Evolutionary conservation across 2,329 filamentous ascomycete genomes (phyloP).

Genomic region (Tolypocladium paradoxum): DNA sequence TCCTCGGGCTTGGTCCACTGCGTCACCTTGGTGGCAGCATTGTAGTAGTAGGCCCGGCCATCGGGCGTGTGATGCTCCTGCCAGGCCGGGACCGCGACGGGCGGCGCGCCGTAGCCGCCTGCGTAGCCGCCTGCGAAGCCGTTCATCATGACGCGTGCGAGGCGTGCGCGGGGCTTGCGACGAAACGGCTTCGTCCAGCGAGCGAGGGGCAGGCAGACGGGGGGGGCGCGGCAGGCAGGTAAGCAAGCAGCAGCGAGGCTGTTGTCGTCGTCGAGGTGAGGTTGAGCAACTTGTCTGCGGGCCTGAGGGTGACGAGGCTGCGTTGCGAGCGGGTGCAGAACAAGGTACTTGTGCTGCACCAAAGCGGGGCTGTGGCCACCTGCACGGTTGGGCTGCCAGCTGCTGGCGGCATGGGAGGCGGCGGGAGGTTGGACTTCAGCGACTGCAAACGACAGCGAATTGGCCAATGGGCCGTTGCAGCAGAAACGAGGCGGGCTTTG

Average conservation of each 20-base stretch:
- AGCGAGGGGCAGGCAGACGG: not conserved
- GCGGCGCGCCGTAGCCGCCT: conserved; percentile 35
- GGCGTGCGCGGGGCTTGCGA: not conserved
- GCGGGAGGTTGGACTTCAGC: not conserved
- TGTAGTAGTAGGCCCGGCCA: conserved; percentile 86
- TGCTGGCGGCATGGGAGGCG: not conserved
- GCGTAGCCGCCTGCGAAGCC: conserved; percentile 37
- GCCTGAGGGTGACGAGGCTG: not conserved
- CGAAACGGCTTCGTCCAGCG: not conserved
- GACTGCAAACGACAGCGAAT: not conserved
- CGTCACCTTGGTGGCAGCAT: conserved; percentile 72
- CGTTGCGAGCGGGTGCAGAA: not conserved
- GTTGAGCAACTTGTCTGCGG: not conserved
- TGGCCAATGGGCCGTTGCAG: not conserved
- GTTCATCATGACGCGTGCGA: conserved; percentile 39
- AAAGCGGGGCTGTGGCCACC: not conserved
- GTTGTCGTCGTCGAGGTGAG: not conserved
- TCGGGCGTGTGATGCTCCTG: conserved; percentile 72
- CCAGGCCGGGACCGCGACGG: conserved; percentile 47
- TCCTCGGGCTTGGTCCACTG: conserved; percentile 93
- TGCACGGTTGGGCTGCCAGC: not conserved
- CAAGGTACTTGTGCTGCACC: not conserved
- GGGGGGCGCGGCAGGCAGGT: not conserved
- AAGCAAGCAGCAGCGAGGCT: not conserved
- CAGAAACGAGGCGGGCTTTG: not conserved